Evolutionary conservation across 306 rosid genomes (phyloP).

Genomic region (Cucurbita argyrosperma): DNA sequence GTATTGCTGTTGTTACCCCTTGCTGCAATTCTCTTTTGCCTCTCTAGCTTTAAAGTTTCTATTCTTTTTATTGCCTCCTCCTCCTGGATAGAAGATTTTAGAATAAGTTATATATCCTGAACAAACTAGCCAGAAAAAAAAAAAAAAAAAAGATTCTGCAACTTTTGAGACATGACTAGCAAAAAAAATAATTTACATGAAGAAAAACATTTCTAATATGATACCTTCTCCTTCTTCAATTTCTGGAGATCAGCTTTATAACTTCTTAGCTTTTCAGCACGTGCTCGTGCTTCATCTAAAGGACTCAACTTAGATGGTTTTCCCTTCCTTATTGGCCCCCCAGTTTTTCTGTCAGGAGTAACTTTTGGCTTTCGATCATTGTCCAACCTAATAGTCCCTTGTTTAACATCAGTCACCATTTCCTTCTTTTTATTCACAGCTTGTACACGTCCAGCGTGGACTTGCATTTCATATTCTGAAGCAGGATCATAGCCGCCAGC

Average conservation of each 20-base stretch:
- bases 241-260: constrained; percentile 96
- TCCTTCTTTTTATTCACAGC: constrained; percentile 33
- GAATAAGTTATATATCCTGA: constrained; percentile 7
- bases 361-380: constrained; percentile 54
- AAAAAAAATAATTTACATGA: not conserved
- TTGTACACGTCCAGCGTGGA: constrained; percentile 23
- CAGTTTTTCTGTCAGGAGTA: constrained; percentile 39
- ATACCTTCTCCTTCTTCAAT: constrained; percentile 93
- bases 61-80: constrained; percentile 62
- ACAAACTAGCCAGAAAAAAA: not conserved
- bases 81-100: constrained; percentile 34
- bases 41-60: constrained; percentile 75
- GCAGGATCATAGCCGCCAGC: constrained; percentile 71
- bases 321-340: constrained; percentile 81
- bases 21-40: constrained; percentile 95
- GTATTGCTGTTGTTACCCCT: constrained; percentile 39
- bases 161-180: not conserved
- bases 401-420: constrained; percentile 24
- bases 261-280: constrained; percentile 75
- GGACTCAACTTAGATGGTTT: constrained; percentile 78
- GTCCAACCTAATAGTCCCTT: constrained; percentile 39
- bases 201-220: not conserved
- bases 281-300: constrained; percentile 87
- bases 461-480: constrained; percentile 74
- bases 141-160: not conserved